These are phyloP conservation scores for Dioszegia aurantiaca DNA, from an alignment of 768 basidiomycete species.

Conservation along the genomic window DNA sequence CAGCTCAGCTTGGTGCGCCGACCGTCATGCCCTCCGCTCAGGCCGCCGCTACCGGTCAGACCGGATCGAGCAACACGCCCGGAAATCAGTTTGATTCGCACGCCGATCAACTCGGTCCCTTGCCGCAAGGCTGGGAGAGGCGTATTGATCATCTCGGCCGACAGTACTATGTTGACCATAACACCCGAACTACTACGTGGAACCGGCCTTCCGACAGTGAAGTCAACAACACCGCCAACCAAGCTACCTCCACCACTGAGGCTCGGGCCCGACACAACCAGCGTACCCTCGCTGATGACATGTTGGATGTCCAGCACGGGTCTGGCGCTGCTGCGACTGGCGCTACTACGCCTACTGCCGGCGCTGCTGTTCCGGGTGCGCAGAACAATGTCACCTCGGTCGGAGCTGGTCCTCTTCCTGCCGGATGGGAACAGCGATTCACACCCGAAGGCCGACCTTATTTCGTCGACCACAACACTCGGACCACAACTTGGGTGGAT, in stretches of 20 bases:
- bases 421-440: conserved; percentile 98
- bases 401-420: conserved; percentile 81
- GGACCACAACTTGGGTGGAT: conserved; percentile 99
- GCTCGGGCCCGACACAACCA: conserved; percentile 52
- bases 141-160: conserved; percentile 93
- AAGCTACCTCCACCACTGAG: conserved; percentile 48
- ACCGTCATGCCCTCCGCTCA: conserved; percentile 47
- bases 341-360: conserved; percentile 36
- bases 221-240: conserved; percentile 64
- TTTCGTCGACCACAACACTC: conserved; percentile 98
- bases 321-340: conserved; percentile 23
- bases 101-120: conserved; percentile 86
- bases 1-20: conserved; percentile 51
- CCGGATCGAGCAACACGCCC: conserved; percentile 58
- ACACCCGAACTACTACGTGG: conserved; percentile 96
- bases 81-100: conserved; percentile 73
- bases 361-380: conserved; percentile 34
- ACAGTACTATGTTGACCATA: conserved; percentile 98
- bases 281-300: conserved; percentile 53
- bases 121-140: conserved; percentile 93
- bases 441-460: conserved; percentile 98
- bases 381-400: conserved; percentile 59
- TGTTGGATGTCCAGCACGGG: conserved; percentile 43
- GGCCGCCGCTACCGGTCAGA: conserved; percentile 47
- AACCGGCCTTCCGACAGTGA: conserved; percentile 80